phyloP scores from a whole-genome alignment of 495 filamentous ascomycete species.

The Staphylotrichum tortipilum region DNA sequence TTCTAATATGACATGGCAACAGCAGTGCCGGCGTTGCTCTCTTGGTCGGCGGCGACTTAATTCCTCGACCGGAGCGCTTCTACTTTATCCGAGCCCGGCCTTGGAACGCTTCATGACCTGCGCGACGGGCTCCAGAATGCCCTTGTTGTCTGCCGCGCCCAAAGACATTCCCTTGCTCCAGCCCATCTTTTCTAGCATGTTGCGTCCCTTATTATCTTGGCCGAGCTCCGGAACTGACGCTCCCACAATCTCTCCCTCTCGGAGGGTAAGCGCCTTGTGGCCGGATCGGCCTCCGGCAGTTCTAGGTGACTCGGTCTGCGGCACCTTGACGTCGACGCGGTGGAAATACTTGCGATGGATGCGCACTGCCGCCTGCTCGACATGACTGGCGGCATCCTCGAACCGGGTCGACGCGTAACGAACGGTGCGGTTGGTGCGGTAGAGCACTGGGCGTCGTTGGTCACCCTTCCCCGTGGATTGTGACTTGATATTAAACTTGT shows the following conservation, averaged over 20 bases:
- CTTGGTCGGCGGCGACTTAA: not conserved
- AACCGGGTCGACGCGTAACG: constrained; percentile 41
- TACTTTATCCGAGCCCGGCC: constrained; percentile 70
- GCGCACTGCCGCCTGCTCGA: constrained; percentile 32
- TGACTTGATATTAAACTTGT: constrained; percentile 65
- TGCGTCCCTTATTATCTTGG: constrained; percentile 70
- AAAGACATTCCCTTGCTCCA: constrained; percentile 84
- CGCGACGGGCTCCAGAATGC: constrained; percentile 76
- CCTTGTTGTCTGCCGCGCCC: constrained; percentile 76
- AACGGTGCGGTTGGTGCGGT: constrained; percentile 58
- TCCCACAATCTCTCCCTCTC: constrained; percentile 87
- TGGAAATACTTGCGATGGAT: constrained; percentile 41
- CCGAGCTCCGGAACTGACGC: constrained; percentile 77
- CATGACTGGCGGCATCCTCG: constrained; percentile 24
- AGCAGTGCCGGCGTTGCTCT: no score
- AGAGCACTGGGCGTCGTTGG: constrained; percentile 67
- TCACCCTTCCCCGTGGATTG: constrained; percentile 69
- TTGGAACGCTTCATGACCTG: constrained; percentile 81
- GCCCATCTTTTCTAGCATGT: constrained; percentile 96
- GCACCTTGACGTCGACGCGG: constrained; percentile 36
- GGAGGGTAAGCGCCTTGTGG: constrained; percentile 46
- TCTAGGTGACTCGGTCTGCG: constrained; percentile 12
- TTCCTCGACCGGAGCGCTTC: no score
- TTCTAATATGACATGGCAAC: no score
- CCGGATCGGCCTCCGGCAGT: constrained; percentile 11